Base-by-base conservation (phyloP, 2,329 filamentous ascomycete species). In the Colletotrichum sojae region DNA sequence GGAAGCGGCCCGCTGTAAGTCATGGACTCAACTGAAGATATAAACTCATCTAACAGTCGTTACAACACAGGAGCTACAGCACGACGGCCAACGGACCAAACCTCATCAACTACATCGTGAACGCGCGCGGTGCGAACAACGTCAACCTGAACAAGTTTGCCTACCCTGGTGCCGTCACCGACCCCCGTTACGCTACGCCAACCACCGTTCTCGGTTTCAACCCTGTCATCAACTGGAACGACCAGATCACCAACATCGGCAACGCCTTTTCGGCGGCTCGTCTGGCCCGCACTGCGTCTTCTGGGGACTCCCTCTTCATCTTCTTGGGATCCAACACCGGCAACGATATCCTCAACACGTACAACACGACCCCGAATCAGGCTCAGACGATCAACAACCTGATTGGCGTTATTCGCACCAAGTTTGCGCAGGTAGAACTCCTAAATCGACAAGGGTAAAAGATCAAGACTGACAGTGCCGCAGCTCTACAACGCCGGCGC, bases 351-450 rank as follows among this genome's bases (percentile, higher is more conserved):
- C 52, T 63, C 39, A 56, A 56, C 51, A 63, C 61, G 6, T 63
- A 63, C 61, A 63, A 57, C 52, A 63, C 54, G 8, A 57, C 61
- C 18, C 56, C 61, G 12, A 63, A 57, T 31, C 61, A 63, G 22
- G 43, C 61, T 1, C 61, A 63, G 22, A 55, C 53, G 16, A 63
- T 57, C 20, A 40, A 46, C 16, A 61, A 52, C 48, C 36, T 61
- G 31, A 52, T 61, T 15, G 58, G 58, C 15, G 49, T 45, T 2
- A 61, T 61, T 15, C 27, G 58, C 12, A 3, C 58, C 20, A 61
- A 61, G 58, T 52, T 61, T 43, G 52, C 52, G 10, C 60, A 56
- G 60, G 60, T 57, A 49, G n/a, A n/a, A n/a, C n/a, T n/a, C n/a
- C n/a, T n/a, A n/a, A n/a, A n/a, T n/a, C n/a, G n/a, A n/a, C n/a